Conservation (phyloP, 2,329 filamentous ascomycete species). For the Hypoxylon sp. region DNA sequence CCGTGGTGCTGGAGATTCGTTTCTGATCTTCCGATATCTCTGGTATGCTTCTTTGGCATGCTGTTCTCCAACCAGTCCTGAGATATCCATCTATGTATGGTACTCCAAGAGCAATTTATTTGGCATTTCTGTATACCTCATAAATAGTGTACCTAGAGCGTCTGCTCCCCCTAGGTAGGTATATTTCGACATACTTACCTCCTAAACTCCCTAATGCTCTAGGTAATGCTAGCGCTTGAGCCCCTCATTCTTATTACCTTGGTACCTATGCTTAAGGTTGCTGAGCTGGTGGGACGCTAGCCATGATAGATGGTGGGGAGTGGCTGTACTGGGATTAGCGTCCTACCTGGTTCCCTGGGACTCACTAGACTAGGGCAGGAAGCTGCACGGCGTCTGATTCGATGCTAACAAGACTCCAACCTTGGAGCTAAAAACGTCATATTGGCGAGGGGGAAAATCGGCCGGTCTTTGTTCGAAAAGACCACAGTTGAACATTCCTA, state of each 20-base stretch:
- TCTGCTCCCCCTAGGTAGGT: too few species aligned
- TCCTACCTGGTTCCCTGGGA: constrained; percentile 9
- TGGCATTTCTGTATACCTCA: too few species aligned
- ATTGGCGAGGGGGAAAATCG: constrained; percentile 29
- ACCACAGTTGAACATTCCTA: constrained; percentile 4
- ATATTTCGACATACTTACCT: too few species aligned
- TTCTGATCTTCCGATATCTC: not conserved
- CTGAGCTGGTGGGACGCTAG: too few species aligned
- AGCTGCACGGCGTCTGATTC: constrained; percentile 17
- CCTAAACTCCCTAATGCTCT: too few species aligned
- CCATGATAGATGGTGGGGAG: constrained; percentile 26
- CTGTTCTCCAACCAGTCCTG: not conserved
- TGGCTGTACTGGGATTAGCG: constrained; percentile 26
- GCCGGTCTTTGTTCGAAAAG: constrained; percentile 6
- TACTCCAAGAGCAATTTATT: not conserved
- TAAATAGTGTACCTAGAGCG: too few species aligned
- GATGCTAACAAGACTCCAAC: constrained; percentile 17
- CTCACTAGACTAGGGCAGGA: constrained; percentile 12
- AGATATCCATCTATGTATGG: too few species aligned
- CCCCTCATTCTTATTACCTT: constrained; percentile 22
- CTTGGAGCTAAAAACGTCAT: constrained; percentile 39
- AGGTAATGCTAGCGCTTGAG: not conserved
- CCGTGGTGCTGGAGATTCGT: not conserved
- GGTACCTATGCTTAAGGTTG: too few species aligned
- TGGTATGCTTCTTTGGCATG: too few species aligned